Conservation (phyloP, 108 stramenopile genomes). For the Skeletonema grethae region DNA sequence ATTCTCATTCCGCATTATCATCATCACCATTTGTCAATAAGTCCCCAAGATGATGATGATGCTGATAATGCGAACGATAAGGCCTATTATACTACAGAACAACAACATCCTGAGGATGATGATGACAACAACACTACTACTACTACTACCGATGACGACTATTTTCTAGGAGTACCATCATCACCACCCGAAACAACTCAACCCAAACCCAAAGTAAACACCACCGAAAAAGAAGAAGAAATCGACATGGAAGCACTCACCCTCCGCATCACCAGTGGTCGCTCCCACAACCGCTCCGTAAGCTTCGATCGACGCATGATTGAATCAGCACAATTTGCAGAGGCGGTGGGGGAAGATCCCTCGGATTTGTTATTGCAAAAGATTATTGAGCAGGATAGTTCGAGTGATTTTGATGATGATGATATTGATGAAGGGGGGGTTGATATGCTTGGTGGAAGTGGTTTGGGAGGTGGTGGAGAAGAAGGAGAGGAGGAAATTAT, state of each 20-base stretch:
- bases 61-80: neutral
- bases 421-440: conserved; percentile 52
- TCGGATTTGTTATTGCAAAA: conserved; percentile 39
- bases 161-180: conserved; percentile 8
- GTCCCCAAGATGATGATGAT: neutral
- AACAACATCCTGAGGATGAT: too few species aligned
- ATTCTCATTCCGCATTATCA: conserved; percentile 12
- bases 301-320: conserved; percentile 53
- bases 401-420: conserved; percentile 48
- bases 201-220: neutral
- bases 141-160: conserved; percentile 7
- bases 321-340: conserved; percentile 78
- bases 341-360: conserved; percentile 73
- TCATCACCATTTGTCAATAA: neutral
- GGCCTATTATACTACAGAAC: neutral
- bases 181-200: neutral
- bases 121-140: too few species aligned
- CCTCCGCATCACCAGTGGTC: conserved; percentile 7
- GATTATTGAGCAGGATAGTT: conserved; percentile 61
- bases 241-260: conserved; percentile 15
- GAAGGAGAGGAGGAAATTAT: conserved; percentile 24
- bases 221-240: too few species aligned
- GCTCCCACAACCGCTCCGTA: conserved; percentile 20
- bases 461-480: too few species aligned
- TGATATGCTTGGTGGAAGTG: neutral